phyloP scores from a whole-genome alignment of 306 rosid genomes.

The Hippophae rhamnoides region DNA sequence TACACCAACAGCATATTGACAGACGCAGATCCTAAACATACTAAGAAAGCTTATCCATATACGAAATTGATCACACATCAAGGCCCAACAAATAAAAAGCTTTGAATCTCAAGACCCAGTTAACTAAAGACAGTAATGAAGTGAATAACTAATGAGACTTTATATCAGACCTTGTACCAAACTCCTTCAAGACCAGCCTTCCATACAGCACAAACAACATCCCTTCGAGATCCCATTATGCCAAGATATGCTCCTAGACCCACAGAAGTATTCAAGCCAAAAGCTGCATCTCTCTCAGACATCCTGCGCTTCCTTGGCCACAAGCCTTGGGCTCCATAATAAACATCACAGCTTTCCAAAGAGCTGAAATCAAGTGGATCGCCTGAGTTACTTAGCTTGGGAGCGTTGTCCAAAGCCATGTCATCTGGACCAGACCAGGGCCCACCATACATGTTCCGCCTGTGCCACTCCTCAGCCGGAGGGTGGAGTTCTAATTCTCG shows the following conservation, averaged over 20 bases:
- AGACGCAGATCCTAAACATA: no score
- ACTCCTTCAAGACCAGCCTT: conserved; percentile 96
- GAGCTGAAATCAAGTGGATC: conserved; percentile 53
- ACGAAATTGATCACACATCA: no score
- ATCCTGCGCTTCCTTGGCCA: conserved; percentile 99
- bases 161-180: conserved; percentile 82
- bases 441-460: conserved; percentile 78
- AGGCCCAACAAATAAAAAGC: not conserved
- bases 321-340: conserved; percentile 52
- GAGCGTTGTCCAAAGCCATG: conserved; percentile 42
- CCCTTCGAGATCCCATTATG: conserved; percentile 98
- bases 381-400: conserved; percentile 48
- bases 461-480: conserved; percentile 97
- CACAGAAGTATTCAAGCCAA: conserved; percentile 89
- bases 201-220: conserved; percentile 93
- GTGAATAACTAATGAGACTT: conserved; percentile 4
- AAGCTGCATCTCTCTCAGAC: conserved; percentile 99
- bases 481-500: conserved; percentile 94
- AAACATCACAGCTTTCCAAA: conserved; percentile 46
- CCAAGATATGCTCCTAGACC: conserved; percentile 96
- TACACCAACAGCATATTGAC: no score
- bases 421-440: conserved; percentile 75
- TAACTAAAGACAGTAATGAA: not conserved
- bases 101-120: not conserved
- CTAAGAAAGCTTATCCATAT: no score